A percentile compares a stretch with the other conserved stretches of the same genome.
Evolutionary conservation across 202 grass and related monocot species (phyloP).

Genomic region (Hordeum pubiflorum): DNA sequence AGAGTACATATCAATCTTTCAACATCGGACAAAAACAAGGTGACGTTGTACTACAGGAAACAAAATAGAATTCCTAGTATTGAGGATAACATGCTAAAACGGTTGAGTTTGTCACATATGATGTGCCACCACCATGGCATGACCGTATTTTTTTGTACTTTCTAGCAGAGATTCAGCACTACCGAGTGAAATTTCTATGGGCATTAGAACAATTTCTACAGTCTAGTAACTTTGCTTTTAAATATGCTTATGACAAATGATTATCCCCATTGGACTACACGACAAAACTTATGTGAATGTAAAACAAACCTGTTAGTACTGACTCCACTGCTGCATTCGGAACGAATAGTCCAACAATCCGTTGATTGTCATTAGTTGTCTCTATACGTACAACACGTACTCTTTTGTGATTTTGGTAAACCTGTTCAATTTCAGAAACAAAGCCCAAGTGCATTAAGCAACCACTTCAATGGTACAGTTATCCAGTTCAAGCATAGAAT

Average conservation of each 20-base stretch:
- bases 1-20: not conserved
- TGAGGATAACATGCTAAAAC: not conserved
- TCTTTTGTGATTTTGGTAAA: conserved; percentile 66
- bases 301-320: conserved; percentile 75
- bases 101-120: not conserved
- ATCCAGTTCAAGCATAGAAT: not conserved
- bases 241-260: not conserved
- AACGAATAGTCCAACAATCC: conserved; percentile 74
- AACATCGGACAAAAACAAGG: not conserved
- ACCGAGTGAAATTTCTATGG: not conserved
- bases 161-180: not conserved
- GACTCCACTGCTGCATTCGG: conserved; percentile 88
- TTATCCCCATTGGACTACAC: not conserved
- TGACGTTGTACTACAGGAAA: not conserved
- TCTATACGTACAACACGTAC: conserved; percentile 80
- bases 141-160: not conserved
- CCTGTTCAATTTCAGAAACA: conserved; percentile 37
- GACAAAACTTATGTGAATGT: not conserved
- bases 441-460: conserved; percentile 23
- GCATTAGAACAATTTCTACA: not conserved
- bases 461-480: not conserved
- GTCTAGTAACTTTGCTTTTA: not conserved
- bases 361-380: conserved; percentile 59
- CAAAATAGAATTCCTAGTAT: not conserved
- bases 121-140: not conserved